Evolutionary conservation across 2,329 filamentous ascomycete species (phyloP), one percentile per base, ranked within the genome.

Genomic region (Apiospora phragmitis): DNA sequence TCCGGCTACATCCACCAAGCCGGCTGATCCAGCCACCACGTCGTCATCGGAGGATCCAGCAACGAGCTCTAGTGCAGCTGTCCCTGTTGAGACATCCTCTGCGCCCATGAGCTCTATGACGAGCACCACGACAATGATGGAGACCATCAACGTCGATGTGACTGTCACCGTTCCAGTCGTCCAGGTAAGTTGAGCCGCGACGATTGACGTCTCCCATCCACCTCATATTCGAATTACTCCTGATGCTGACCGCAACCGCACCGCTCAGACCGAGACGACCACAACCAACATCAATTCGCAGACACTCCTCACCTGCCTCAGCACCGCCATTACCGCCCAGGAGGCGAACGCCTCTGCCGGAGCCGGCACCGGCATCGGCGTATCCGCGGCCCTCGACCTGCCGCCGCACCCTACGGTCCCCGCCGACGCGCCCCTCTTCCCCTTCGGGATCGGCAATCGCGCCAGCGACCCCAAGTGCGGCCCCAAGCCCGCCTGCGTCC

Each of bases 401-500:
- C 49, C 49, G 8, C 67, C 70, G 29, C 29, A 68, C 2, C 66
- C 66, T 11, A 70, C 70, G 6, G 43, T 70, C 21, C 45, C 24
- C 3, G 51, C 24, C 24, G 14, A 24, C 1, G 24, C 3, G 21
- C 62, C 41, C n/a, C n/a, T n/a, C n/a, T n/a, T n/a, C 21, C 43
- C n/a, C 32, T 43, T 35, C 24, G 65, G 55, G n/a, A 45, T 18
- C 16, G 65, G 55, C 9, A 69, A 72, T 67, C 67, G 67, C 12
- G 59, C 49, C 41, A n/a, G 26, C 24, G 41, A 32, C 43, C n/a
- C 45, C 12, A 21, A 67, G 5, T 55, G 32, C 26, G 51, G 51
- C 14, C 26, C 26, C 51, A 70, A 71, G 68, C 71, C 72, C 24
- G 59, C 55, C 38, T 73, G 65, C 65, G 69, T 73, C 45, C 72